Evolutionary conservation across 129 eudicot species (phyloP), one percentile per base, ranked within the genome.

Genomic region (Scalesia atractyloides): DNA sequence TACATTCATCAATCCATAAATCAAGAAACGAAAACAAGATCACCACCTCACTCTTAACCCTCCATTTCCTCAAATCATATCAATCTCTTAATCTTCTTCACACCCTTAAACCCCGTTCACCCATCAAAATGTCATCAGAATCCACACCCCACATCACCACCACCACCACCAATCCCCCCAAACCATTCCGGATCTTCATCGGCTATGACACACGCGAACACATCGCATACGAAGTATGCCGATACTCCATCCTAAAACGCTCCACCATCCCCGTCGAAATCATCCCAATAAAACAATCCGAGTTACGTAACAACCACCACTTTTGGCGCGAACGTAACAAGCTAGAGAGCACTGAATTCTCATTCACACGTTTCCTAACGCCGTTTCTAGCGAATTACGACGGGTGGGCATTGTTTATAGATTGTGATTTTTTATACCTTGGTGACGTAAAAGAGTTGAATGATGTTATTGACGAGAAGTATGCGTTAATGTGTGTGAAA

Each of bases 361-460:
- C 98, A 0, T 93, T 87, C 64, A 80, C 84, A 0, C 73, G 96
- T 2, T 93, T 93, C 58, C 72, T 93, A 70, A 93, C 96, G 0
- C 98, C 96, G 0, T 75, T 74, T 48, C 66, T 93, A 50, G 92
- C 97, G 2, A 19, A 79, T 49, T 90, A 76, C 77, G 78, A 86
- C 10, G 97, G 97, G 10, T 93, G 98, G 98, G 97, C 97, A 14
- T 65, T 90, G 83, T 94, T 94, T 54, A 89, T 90, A 0, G 97
- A 94, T 69, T 94, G 98, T 36, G 97, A 94, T 86, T 94, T 94
- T 77, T 54, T 94, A 54, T 94, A 87, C 63, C 72, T 90, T 34
- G 86, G 70, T 6, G 98, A 94, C 53, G 69, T 90, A 0, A 90
- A 90, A 68, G 87, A 88, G 7, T 51, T 94, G 20, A 16, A 12